Evolutionary conservation across 768 basidiomycete species (phyloP).

Genomic region (Neoboletus magnificus): DNA sequence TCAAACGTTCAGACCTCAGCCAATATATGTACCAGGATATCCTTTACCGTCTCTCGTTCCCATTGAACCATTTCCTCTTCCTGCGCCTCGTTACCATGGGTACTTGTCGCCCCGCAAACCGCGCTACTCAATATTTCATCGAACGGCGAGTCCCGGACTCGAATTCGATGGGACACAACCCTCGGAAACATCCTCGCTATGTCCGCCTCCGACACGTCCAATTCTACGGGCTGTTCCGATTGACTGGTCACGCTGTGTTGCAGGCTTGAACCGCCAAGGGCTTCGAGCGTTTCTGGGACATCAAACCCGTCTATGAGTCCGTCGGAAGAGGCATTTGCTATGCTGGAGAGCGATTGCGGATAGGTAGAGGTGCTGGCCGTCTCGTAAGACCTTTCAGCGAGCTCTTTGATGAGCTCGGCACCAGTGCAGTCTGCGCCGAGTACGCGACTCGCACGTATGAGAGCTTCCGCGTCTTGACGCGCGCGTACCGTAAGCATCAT

Average conservation of each 20-base stretch:
- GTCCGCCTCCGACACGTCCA: conserved; percentile 73
- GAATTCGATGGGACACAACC: conserved; percentile 70
- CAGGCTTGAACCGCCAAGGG: background rate
- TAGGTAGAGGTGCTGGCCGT: conserved; percentile 18
- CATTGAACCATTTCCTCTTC: conserved; percentile 23
- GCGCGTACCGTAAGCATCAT: conserved; percentile 61
- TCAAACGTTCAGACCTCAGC: conserved; percentile 47
- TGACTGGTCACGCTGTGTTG: conserved; percentile 5
- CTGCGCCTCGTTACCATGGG: conserved; percentile 15
- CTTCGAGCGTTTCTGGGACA: conserved; percentile 9
- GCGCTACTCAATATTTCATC: conserved; percentile 68
- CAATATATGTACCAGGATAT: conserved; percentile 58
- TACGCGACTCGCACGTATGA: conserved; percentile 64
- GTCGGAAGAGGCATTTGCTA: conserved; percentile 21
- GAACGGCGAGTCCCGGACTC: conserved; percentile 64
- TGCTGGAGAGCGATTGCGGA: conserved; percentile 15
- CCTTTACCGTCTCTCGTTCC: conserved; percentile 58
- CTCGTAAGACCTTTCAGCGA: conserved; percentile 21
- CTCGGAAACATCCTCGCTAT: conserved; percentile 71
- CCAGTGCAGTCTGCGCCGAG: conserved; percentile 61
- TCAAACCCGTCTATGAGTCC: conserved; percentile 18
- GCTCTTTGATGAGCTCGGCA: conserved; percentile 48
- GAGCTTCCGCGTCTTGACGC: conserved; percentile 60
- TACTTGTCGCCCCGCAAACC: conserved; percentile 49
- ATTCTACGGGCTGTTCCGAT: conserved; percentile 25